Evolutionary conservation across 331 rosid species (phyloP).

Genomic region (Rhamnella rubrinervis): DNA sequence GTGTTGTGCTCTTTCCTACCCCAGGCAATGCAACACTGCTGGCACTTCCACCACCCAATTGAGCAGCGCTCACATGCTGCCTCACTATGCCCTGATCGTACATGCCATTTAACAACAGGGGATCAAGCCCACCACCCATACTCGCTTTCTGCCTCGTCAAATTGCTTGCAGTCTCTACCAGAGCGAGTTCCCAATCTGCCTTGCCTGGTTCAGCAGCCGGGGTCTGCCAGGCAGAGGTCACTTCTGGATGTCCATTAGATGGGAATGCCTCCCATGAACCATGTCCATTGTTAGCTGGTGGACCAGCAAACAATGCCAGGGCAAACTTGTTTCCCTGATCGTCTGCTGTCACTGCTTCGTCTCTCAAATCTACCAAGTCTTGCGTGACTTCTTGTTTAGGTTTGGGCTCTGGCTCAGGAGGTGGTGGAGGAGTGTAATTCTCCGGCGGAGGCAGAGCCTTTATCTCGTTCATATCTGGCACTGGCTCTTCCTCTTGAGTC

Average conservation of each 20-base stretch:
- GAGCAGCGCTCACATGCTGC: slow-evolving; percentile 74
- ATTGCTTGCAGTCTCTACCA: slow-evolving; percentile 92
- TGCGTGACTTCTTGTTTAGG: slow-evolving; percentile 37
- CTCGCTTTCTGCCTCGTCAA: slow-evolving; percentile 64
- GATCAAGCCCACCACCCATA: slow-evolving; percentile 90
- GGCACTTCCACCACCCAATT: slow-evolving; percentile 81
- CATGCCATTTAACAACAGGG: slow-evolving; percentile 83
- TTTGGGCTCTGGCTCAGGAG: slow-evolving; percentile 42
- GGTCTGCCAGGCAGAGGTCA: slow-evolving; percentile 93
- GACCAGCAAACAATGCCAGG: slow-evolving; percentile 78
- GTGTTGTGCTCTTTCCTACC: slow-evolving; percentile 57
- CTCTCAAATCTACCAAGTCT: slow-evolving; percentile 89
- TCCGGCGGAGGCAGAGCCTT: slow-evolving; percentile 87
- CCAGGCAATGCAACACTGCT: slow-evolving; percentile 88
- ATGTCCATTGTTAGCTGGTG: slow-evolving; percentile 50
- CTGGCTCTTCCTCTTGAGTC: slow-evolving; percentile 47
- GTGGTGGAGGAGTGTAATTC: slow-evolving; percentile 60
- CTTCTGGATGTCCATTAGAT: slow-evolving; percentile 66
- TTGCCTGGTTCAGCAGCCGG: slow-evolving; percentile 90
- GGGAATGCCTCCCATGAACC: slow-evolving; percentile 98
- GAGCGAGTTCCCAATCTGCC: slow-evolving; percentile 95
- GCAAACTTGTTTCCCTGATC: slow-evolving; percentile 88
- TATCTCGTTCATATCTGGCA: slow-evolving; percentile 74
- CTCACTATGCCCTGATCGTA: slow-evolving; percentile 86
- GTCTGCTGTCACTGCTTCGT: slow-evolving; percentile 63